A percentile compares a stretch with the other conserved stretches of the same genome.
Conservation (phyloP, 1,139 yeast genomes). For the Scheffersomyces illinoinensis region DNA sequence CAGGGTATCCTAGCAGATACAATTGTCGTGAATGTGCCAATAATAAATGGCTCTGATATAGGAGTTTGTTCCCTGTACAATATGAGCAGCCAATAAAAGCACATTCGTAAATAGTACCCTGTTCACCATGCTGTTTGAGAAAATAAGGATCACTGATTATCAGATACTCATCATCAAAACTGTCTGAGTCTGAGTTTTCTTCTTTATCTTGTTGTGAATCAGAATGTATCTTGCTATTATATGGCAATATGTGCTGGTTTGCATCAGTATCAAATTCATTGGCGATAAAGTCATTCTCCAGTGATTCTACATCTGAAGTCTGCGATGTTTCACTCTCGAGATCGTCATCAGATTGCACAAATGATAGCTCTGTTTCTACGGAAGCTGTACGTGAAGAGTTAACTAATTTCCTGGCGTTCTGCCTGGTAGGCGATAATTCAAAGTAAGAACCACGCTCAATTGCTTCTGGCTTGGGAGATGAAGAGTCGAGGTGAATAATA, state of each 20-base stretch:
- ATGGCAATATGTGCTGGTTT: not conserved
- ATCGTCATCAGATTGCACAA: not conserved
- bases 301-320: slow-evolving; percentile 4
- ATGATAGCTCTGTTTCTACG: not conserved
- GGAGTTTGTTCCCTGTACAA: slow-evolving; percentile 31
- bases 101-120: slow-evolving; percentile 22
- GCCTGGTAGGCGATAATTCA: slow-evolving; percentile 12
- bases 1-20: slow-evolving; percentile 35
- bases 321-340: not conserved
- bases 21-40: slow-evolving; percentile 26
- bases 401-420: not conserved
- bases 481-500: not conserved
- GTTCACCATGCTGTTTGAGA: slow-evolving; percentile 2
- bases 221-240: not conserved
- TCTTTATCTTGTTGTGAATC: not conserved
- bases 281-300: slow-evolving; percentile 1
- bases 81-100: slow-evolving; percentile 32
- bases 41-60: slow-evolving; percentile 34
- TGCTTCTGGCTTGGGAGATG: slow-evolving; percentile 2
- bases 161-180: slow-evolving; percentile 29
- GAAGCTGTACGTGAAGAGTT: not conserved
- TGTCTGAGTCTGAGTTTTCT: slow-evolving; percentile 2
- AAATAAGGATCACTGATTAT: slow-evolving; percentile 16
- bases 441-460: not conserved
- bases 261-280: not conserved